Evolutionary conservation across 192 early-diverging fungal species (phyloP).

Genomic region (Podila epicladia): DNA sequence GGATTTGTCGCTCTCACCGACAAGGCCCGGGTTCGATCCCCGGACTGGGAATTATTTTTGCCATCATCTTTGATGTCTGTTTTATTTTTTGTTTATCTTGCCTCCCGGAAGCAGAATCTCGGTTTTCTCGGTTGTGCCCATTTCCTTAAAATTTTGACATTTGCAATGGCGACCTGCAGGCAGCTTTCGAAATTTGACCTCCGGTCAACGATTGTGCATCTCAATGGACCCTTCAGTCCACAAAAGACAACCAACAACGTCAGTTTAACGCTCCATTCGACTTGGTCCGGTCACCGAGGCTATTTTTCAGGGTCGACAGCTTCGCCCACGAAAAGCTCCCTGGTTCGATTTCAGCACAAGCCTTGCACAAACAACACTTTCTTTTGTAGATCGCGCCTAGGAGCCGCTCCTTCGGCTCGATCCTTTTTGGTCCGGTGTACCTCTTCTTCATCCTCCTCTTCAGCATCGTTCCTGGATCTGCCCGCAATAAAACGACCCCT

Average conservation of each 20-base stretch:
- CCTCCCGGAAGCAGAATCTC: no score
- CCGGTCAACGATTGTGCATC: conserved; percentile 7
- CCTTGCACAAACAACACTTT: no score
- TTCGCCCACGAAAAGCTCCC: no score
- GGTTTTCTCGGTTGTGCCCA: no score
- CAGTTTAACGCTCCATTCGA: not conserved
- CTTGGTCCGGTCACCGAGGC: not conserved
- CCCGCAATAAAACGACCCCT: conserved; percentile 2
- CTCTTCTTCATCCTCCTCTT: not conserved
- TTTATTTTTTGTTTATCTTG: no score
- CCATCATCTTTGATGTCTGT: no score
- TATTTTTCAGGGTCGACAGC: no score
- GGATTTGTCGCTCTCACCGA: conserved; percentile 57
- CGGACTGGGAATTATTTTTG: conserved; percentile 47
- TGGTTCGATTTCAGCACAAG: no score
- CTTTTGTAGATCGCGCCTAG: no score
- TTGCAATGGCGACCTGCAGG: conserved; percentile 11
- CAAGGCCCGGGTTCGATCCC: conserved; percentile 57
- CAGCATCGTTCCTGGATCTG: not conserved
- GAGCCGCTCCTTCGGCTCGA: no score
- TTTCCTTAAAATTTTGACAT: no score
- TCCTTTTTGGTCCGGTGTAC: no score
- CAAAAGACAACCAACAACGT: not conserved
- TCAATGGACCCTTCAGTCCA: not conserved
- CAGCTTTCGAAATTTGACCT: conserved; percentile 12